A percentile compares a stretch with the other conserved stretches of the same genome.
These are phyloP conservation scores for Phytophthora pistaciae DNA, from an alignment of 352 stramenopile species.

Conservation along the genomic window DNA sequence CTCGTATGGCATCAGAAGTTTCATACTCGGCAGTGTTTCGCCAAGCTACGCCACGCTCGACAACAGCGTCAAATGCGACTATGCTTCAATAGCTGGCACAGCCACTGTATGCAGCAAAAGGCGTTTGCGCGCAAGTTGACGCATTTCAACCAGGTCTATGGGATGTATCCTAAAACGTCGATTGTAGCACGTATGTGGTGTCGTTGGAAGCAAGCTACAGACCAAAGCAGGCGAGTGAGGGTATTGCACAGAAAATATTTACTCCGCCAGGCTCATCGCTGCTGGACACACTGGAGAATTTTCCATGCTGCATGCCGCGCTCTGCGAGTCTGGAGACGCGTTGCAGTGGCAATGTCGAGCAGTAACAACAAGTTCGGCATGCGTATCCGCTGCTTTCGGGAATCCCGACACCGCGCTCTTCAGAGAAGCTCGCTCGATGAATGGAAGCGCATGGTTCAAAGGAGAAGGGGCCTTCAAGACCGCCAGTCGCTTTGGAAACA, in stretches of 20 bases:
- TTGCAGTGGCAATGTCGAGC: conserved; percentile 11
- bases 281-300: conserved; percentile 36
- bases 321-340: conserved; percentile 34
- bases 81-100: conserved; percentile 29
- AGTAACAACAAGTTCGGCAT: conserved; percentile 37
- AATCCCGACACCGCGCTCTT: neutral
- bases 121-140: conserved; percentile 40
- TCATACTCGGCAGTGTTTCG: conserved; percentile 9
- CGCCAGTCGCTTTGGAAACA: conserved; percentile 30
- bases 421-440: conserved; percentile 9
- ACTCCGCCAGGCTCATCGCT: conserved; percentile 2
- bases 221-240: conserved; percentile 4
- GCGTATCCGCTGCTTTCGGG: conserved; percentile 42
- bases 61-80: neutral
- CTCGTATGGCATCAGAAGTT: conserved; percentile 22
- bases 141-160: conserved; percentile 51
- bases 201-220: conserved; percentile 37
- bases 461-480: conserved; percentile 22
- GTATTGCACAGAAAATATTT: conserved; percentile 15
- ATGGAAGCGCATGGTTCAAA: conserved; percentile 26
- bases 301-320: conserved; percentile 32
- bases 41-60: conserved; percentile 7
- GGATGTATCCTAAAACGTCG: conserved; percentile 40
- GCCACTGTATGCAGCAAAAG: conserved; percentile 9
- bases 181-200: conserved; percentile 33